These are phyloP conservation scores for Primulina tabacum DNA, from an alignment of 257 asterid species.

Conservation along the genomic window DNA sequence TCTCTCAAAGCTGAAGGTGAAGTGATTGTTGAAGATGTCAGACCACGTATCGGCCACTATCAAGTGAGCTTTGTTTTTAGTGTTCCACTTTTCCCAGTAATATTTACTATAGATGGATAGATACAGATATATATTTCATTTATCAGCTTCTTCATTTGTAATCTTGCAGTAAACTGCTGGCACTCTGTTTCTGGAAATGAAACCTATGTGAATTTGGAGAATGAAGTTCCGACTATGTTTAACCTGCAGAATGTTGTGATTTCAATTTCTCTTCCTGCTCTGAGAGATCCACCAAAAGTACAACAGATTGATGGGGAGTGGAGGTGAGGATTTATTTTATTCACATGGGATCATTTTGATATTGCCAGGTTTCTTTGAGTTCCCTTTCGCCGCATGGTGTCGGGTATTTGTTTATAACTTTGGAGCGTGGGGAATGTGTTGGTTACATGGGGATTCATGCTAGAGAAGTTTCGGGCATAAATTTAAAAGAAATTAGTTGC, in stretches of 20 bases:
- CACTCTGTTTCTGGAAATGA: slow-evolving; percentile 90
- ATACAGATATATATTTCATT: slow-evolving; percentile 3
- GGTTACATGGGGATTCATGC: slow-evolving; percentile 18
- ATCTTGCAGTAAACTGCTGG: slow-evolving; percentile 83
- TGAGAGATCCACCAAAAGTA: slow-evolving; percentile 79
- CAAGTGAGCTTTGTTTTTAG: slow-evolving; percentile 55
- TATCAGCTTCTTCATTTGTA: slow-evolving; percentile 18
- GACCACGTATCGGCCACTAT: slow-evolving; percentile 76
- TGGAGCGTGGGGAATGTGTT: not conserved
- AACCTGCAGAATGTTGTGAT: slow-evolving; percentile 85
- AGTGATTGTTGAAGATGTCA: slow-evolving; percentile 77
- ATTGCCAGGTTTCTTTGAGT: slow-evolving; percentile 8
- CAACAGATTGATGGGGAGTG: slow-evolving; percentile 91
- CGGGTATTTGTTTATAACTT: not conserved
- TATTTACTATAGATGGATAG: not conserved
- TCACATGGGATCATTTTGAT: not conserved
- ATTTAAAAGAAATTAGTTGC: slow-evolving; percentile 8
- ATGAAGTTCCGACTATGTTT: slow-evolving; percentile 75
- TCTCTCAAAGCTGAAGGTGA: slow-evolving; percentile 92
- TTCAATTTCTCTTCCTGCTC: slow-evolving; percentile 94
- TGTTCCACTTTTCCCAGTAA: not conserved
- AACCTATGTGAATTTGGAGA: slow-evolving; percentile 84
- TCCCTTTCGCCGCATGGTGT: not conserved
- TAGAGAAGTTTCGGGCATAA: not conserved
- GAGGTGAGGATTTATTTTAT: slow-evolving; percentile 48